These are phyloP conservation scores for Saccharum spontaneum DNA, from an alignment of 176 grass and related monocot species.

Conservation along the genomic window DNA sequence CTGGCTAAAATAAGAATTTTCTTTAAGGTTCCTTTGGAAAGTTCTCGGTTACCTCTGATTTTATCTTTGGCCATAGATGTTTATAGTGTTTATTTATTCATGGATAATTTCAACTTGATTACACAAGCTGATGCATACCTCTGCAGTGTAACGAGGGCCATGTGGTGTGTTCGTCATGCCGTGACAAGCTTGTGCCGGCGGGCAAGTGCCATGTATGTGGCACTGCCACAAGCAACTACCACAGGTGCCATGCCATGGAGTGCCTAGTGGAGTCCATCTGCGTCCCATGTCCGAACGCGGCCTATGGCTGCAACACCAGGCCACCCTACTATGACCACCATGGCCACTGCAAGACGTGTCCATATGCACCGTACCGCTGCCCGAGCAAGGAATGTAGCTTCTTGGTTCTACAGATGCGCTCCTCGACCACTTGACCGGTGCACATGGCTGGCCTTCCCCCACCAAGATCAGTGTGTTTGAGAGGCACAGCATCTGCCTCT, in stretches of 20 bases:
- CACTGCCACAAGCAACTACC: not conserved
- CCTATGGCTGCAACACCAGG: not conserved
- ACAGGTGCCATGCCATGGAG: not conserved
- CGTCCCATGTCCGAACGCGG: not conserved
- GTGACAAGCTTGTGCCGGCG: not conserved
- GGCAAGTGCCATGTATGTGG: conserved; percentile 22
- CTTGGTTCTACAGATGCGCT: not conserved
- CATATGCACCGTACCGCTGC: not conserved
- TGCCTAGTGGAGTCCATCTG: not conserved
- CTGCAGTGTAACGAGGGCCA: conserved; percentile 13
- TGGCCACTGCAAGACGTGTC: not conserved
- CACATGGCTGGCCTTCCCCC: not conserved
- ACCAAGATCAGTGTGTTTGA: not conserved
- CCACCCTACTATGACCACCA: not conserved
- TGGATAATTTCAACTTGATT: not conserved
- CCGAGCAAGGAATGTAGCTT: not conserved
- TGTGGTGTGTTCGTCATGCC: conserved; percentile 22
- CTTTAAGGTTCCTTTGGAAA: not conserved
- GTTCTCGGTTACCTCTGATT: not conserved
- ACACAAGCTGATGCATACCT: not conserved
- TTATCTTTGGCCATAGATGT: not conserved
- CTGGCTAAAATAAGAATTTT: not conserved
- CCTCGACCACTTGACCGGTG: not conserved
- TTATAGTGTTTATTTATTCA: not conserved
- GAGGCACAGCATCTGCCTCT: not conserved